Conservation (phyloP, 768 basidiomycete genomes). For the Serendipita sp. region DNA sequence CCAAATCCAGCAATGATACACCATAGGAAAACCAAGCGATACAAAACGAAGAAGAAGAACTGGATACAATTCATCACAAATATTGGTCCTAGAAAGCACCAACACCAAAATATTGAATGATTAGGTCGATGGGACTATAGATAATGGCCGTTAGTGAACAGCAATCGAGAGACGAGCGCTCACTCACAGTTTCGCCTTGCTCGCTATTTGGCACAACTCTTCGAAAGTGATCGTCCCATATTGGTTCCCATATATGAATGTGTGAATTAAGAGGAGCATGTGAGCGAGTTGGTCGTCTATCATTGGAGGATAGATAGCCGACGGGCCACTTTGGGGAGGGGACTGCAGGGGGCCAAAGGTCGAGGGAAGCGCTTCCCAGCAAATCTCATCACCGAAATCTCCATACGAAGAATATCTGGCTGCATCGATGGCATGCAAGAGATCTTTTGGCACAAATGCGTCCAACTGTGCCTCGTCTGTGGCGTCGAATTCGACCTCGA, state of each 20-base stretch:
- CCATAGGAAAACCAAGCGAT: too few relatives aligned
- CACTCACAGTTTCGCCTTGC: background rate
- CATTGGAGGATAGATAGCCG: background rate
- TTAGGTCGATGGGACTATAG: too few relatives aligned
- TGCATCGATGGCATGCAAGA: background rate
- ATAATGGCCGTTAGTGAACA: too few relatives aligned
- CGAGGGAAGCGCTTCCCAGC: background rate
- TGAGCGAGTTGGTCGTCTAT: background rate
- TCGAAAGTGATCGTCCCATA: background rate
- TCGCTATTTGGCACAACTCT: background rate
- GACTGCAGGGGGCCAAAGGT: background rate
- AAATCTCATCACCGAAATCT: background rate
- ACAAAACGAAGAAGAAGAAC: too few relatives aligned
- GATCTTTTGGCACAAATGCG: slow-evolving; percentile 1
- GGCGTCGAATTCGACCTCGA: background rate
- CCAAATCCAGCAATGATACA: too few relatives aligned
- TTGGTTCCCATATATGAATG: background rate
- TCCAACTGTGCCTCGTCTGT: background rate
- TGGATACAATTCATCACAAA: too few relatives aligned
- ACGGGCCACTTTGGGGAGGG: background rate
- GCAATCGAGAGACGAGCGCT: too few relatives aligned
- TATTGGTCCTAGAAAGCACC: too few relatives aligned
- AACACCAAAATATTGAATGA: too few relatives aligned
- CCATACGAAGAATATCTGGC: background rate
- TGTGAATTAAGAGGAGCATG: background rate